phyloP scores from a whole-genome alignment of 1,284 basidiomycete genomes.

The Athelia psychrophila region DNA sequence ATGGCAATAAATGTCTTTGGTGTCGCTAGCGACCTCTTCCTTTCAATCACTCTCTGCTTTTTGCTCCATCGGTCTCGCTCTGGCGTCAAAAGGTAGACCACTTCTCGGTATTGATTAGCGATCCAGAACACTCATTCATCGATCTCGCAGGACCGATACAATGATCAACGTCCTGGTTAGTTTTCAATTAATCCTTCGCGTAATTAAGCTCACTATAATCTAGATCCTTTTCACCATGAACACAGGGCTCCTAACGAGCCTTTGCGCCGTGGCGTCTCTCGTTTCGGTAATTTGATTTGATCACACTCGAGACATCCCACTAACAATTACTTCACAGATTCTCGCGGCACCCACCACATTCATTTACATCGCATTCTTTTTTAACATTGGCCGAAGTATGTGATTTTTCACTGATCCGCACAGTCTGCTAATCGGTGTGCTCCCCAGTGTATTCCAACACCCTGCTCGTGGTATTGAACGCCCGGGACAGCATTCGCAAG shows the following conservation, averaged over 20 bases:
- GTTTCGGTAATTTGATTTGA: constrained; percentile 39
- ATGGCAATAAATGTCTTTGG: constrained; percentile 54
- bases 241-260: constrained; percentile 51
- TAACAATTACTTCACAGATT: constrained; percentile 32
- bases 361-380: constrained; percentile 58
- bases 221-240: constrained; percentile 54
- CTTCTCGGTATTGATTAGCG: constrained; percentile 2
- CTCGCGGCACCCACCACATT: constrained; percentile 43
- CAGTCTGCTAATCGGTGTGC: too few species aligned
- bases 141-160: constrained; percentile 41
- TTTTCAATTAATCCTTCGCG: constrained; percentile 3
- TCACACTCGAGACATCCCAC: not conserved
- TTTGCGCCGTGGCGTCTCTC: constrained; percentile 54
- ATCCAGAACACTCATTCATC: too few species aligned
- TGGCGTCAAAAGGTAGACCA: constrained; percentile 44
- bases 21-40: constrained; percentile 47
- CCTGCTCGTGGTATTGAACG: constrained; percentile 53
- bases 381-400: constrained; percentile 50
- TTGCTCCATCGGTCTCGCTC: constrained; percentile 49
- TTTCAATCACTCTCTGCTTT: constrained; percentile 44
- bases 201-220: not conserved
- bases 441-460: constrained; percentile 53
- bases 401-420: constrained; percentile 8
- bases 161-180: constrained; percentile 53
- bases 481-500: constrained; percentile 28